Base-by-base conservation (phyloP, 805 yeast species). In the Saturnispora serradocipensis region DNA sequence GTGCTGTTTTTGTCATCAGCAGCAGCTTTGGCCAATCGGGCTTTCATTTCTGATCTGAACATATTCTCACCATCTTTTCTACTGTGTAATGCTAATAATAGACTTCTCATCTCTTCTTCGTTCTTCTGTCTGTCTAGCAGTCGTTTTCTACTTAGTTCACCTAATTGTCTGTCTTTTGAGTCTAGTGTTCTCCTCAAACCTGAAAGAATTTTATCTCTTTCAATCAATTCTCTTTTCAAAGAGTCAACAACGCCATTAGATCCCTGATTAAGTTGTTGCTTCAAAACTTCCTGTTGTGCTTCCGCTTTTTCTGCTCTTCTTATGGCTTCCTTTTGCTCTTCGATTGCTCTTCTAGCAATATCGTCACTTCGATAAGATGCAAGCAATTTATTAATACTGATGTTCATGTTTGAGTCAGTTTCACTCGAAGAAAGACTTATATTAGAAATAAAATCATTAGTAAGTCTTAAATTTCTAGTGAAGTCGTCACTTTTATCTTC, bases 361-460 rank as follows among this genome's bases (percentile, higher is more conserved):
- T 88, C 95, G 64, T 91, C 97, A 0, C 96, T 86, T 58, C 82
- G 82, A 61, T 90, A 73, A 27, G 86, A 76, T 43, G 88, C 82
- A 53, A 80, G 73, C 45, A 91, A 70, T 51, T 81, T 73, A 60
- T 86, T 88, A 35, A 90, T 81, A 1, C 95, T 87, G 46, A 86
- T 79, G 49, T 84, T 86, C 56, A 88, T 74, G 15, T 87, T 80
- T n/a, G 82, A 73, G 46, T 82, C 85, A 49, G 78, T 77, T 53
- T 76, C 80, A 39, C 72, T 70, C 1, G 80, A 66, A 5, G 80
- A 72, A 67, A 76, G 71, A 1, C 81, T 68, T 3, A 81, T 75
- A 54, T 77, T 77, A 45, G 77, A 76, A 16, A 79, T 72, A 52
- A 81, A 72, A 2, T 77, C 78, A 58, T 80, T 82, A 39, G 82